These are phyloP conservation scores for Alternaria hordeiaustralica DNA, from an alignment of 2,329 filamentous ascomycete species.

Conservation along the genomic window DNA sequence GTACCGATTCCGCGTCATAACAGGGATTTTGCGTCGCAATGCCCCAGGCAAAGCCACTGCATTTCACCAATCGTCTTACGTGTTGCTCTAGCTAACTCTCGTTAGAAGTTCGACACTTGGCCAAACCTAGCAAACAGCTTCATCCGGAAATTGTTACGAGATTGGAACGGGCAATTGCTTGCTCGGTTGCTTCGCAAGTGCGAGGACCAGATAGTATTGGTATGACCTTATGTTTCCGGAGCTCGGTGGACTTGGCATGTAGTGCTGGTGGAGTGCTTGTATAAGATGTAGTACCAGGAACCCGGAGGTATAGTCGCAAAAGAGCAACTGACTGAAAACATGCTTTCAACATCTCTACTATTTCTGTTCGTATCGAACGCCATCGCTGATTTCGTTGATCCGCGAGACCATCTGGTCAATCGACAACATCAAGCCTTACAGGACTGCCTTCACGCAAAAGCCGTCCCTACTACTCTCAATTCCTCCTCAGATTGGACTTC, in stretches of 20 bases:
- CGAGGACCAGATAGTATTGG: neutral
- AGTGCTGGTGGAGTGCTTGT: neutral
- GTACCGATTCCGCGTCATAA: neutral
- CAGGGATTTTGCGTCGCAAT: neutral
- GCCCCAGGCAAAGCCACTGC: neutral
- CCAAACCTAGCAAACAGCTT: neutral
- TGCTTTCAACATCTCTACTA: neutral
- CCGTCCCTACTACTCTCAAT: neutral
- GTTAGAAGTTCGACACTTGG: neutral
- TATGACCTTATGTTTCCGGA: neutral
- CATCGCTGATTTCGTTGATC: neutral
- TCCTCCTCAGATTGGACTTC: constrained; percentile 7
- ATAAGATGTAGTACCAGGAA: neutral
- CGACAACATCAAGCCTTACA: neutral
- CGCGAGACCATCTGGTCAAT: neutral
- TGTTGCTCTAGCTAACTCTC: neutral
- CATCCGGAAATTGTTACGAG: neutral
- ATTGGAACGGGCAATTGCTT: neutral
- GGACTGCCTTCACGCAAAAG: neutral
- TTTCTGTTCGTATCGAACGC: neutral
- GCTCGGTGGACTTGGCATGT: neutral
- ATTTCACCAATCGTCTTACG: neutral
- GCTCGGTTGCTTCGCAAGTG: neutral
- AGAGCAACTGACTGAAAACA: neutral
- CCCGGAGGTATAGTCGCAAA: neutral